These are phyloP conservation scores for Stachybotrys chartarum DNA, from an alignment of 2,329 filamentous ascomycete species.

Conservation along the genomic window DNA sequence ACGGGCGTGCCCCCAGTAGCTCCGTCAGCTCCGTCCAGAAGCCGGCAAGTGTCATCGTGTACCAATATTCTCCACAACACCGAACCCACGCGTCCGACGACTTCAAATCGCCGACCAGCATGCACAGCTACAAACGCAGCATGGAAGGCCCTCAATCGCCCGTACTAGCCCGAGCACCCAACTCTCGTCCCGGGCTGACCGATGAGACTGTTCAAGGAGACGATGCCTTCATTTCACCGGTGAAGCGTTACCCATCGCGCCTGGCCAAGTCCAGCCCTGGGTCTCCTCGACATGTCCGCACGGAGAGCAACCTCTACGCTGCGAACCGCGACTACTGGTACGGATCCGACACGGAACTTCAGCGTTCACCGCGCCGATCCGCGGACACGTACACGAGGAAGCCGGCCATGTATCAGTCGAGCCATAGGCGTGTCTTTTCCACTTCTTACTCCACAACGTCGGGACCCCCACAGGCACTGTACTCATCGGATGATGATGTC, in stretches of 20 bases:
- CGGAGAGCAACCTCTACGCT: conserved; percentile 32
- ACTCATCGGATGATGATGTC: conserved; percentile 39
- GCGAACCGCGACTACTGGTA: conserved; percentile 34
- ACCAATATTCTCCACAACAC: conserved; percentile 26
- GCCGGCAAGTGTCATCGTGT: conserved; percentile 47
- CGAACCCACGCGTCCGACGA: conserved; percentile 18
- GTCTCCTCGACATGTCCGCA: conserved; percentile 25
- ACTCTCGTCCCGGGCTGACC: conserved; percentile 54
- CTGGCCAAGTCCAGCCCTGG: conserved; percentile 41
- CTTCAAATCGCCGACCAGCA: conserved; percentile 10
- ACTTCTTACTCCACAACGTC: conserved; percentile 32
- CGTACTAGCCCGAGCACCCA: conserved; percentile 52
- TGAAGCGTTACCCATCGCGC: conserved; percentile 46
- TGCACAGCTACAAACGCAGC: conserved; percentile 31
- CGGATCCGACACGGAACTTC: conserved; percentile 24
- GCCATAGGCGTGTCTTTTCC: conserved; percentile 28
- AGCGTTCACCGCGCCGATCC: conserved; percentile 21
- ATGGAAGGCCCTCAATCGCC: conserved; percentile 40
- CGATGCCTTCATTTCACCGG: conserved; percentile 45
- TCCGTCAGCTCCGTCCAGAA: conserved; percentile 32
- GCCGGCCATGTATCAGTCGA: conserved; percentile 11
- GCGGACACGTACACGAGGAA: conserved; percentile 19
- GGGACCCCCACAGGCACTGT: conserved; percentile 27
- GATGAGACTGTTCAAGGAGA: conserved; percentile 55
- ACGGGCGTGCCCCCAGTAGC: conserved; percentile 8